These are phyloP conservation scores for Porcisia hertigi DNA, from an alignment of 208 protist genomes.

Conservation along the genomic window DNA sequence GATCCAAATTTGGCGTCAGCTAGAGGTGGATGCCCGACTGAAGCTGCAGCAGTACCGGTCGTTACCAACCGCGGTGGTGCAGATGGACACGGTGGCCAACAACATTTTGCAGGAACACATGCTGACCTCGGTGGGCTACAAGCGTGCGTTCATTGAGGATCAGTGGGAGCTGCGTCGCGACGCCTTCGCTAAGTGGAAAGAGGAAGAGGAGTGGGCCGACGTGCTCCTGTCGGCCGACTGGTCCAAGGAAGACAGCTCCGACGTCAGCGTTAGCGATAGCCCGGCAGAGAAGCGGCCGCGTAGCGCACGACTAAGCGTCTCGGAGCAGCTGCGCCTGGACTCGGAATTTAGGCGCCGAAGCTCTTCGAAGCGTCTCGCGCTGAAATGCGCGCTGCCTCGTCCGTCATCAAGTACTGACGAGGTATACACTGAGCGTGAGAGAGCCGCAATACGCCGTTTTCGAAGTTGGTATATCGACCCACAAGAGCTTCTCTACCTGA, in stretches of 20 bases:
- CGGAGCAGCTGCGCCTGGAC: conserved; percentile 19
- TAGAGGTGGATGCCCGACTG: conserved; percentile 67
- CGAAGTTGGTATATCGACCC: conserved; percentile 86
- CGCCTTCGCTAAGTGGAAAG: conserved; percentile 45
- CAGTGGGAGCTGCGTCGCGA: conserved; percentile 44
- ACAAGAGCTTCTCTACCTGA: conserved; percentile 70
- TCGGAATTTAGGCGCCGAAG: conserved; percentile 14
- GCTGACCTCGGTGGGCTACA: conserved; percentile 73
- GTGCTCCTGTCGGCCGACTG: conserved; percentile 7
- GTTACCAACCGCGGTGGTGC: conserved; percentile 45
- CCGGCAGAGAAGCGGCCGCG: background rate
- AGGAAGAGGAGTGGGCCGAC: conserved; percentile 37
- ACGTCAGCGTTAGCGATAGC: too few species aligned
- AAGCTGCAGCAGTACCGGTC: conserved; percentile 61
- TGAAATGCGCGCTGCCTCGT: background rate
- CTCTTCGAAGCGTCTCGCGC: too few species aligned
- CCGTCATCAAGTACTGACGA: background rate
- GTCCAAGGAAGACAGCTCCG: background rate
- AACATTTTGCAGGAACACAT: conserved; percentile 84
- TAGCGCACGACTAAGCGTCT: conserved; percentile 17
- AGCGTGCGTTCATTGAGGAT: conserved; percentile 62
- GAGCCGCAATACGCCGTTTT: conserved; percentile 23
- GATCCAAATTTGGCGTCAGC: conserved; percentile 54
- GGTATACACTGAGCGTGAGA: conserved; percentile 6
- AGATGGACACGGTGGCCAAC: conserved; percentile 65